Percentiles rank a stretch among this genome's conserved stretches.
phyloP scores from a whole-genome alignment of 2,329 filamentous ascomycete genomes.

The Penicillium expansum region DNA sequence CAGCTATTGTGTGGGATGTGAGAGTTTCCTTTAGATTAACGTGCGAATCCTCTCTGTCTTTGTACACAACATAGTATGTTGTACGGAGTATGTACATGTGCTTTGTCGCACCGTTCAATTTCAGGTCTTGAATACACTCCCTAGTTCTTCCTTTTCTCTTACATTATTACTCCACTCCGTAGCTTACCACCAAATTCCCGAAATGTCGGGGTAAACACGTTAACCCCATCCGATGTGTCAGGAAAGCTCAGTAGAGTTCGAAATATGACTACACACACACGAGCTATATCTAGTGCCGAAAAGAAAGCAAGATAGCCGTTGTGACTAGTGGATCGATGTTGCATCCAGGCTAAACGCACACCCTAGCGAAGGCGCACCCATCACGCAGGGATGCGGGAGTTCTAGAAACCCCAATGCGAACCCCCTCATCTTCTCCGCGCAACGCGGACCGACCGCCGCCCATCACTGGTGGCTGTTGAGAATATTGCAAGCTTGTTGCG shows the following conservation, averaged over 20 bases:
- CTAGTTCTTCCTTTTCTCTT: neutral
- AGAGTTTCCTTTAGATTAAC: neutral
- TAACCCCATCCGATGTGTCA: neutral
- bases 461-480: neutral
- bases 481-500: neutral
- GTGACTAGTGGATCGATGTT: neutral
- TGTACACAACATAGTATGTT: too few relatives aligned
- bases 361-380: neutral
- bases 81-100: neutral
- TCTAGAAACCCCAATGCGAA: constrained; percentile 5
- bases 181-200: neutral
- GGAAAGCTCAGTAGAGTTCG: neutral
- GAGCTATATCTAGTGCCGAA: neutral
- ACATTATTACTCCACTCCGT: neutral
- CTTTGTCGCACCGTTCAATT: neutral
- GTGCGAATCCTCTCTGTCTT: neutral
- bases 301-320: neutral
- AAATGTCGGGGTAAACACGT: constrained; percentile 3
- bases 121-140: neutral
- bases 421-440: constrained; percentile 11
- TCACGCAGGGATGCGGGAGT: constrained; percentile 4
- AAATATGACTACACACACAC: neutral
- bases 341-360: constrained; percentile 13
- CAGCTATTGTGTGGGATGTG: neutral
- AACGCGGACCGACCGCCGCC: constrained; percentile 1